Conservation (phyloP, 352 stramenopile species). For the Phytopythium litorale region DNA sequence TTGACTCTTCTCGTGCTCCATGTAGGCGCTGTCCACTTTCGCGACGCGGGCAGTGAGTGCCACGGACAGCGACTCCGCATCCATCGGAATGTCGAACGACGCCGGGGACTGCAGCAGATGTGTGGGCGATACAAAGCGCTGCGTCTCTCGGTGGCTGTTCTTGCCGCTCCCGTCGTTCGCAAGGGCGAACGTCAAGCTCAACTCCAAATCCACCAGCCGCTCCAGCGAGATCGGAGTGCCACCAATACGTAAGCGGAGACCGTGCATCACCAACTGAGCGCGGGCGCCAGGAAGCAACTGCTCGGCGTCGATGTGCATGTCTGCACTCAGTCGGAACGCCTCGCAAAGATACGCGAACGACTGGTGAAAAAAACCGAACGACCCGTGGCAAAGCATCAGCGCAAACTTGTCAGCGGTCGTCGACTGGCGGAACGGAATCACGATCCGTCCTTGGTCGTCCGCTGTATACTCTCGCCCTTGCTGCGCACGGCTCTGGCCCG, state of each 20-base stretch:
- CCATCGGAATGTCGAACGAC: slow-evolving; percentile 35
- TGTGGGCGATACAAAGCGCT: not conserved
- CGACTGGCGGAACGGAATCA: slow-evolving; percentile 37
- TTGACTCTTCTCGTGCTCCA: not conserved
- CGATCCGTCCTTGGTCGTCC: slow-evolving; percentile 24
- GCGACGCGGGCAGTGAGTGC: slow-evolving; percentile 19
- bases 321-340: slow-evolving; percentile 22
- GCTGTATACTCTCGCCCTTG: slow-evolving; percentile 24
- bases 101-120: slow-evolving; percentile 15
- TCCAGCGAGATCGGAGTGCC: slow-evolving; percentile 4
- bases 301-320: slow-evolving; percentile 50
- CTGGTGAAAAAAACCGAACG: slow-evolving; percentile 38
- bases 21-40: not conserved
- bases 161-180: not conserved
- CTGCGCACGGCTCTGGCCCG: slow-evolving; percentile 29
- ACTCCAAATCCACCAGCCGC: slow-evolving; percentile 1
- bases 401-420: slow-evolving; percentile 31
- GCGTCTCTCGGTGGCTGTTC: not conserved
- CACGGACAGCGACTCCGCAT: slow-evolving; percentile 18
- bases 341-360: slow-evolving; percentile 40
- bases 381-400: slow-evolving; percentile 29
- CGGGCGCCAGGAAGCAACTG: slow-evolving; percentile 42
- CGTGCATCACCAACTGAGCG: slow-evolving; percentile 22
- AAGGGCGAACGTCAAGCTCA: not conserved
- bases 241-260: slow-evolving; percentile 16